phyloP scores from a whole-genome alignment of 352 stramenopile genomes.

The Phytopythium boreale region DNA sequence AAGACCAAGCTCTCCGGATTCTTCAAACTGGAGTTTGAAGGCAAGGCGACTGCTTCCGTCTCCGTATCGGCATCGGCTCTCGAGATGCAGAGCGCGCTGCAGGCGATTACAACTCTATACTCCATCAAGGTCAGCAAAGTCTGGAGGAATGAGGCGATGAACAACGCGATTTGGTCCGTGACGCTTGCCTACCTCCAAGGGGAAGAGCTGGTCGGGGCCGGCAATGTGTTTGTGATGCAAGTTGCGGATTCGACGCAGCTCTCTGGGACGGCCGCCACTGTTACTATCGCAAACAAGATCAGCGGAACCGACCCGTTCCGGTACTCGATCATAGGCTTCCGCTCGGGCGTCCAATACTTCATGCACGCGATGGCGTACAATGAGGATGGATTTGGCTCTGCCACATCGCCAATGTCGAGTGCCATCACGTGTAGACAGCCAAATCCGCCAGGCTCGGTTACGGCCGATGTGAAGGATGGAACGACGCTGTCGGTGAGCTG shows the following conservation, averaged over 20 bases:
- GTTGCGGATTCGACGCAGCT: slow-evolving; percentile 46
- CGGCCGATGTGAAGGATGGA: slow-evolving; percentile 49
- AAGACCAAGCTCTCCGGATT: slow-evolving; percentile 53
- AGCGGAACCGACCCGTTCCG: slow-evolving; percentile 91
- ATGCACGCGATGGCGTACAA: slow-evolving; percentile 86
- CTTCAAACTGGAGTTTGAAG: slow-evolving; percentile 91
- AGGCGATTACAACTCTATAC: slow-evolving; percentile 81
- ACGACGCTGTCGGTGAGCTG: slow-evolving; percentile 54
- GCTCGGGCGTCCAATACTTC: slow-evolving; percentile 58
- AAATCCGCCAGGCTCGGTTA: slow-evolving; percentile 34
- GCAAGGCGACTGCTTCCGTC: slow-evolving; percentile 73
- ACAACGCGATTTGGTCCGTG: slow-evolving; percentile 89
- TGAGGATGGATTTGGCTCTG: slow-evolving; percentile 40
- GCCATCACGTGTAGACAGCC: slow-evolving; percentile 58
- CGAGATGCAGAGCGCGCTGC: slow-evolving; percentile 81
- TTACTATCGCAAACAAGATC: slow-evolving; percentile 78
- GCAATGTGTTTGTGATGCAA: slow-evolving; percentile 86
- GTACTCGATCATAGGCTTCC: slow-evolving; percentile 53
- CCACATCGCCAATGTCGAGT: slow-evolving; percentile 54
- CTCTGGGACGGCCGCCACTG: slow-evolving; percentile 51
- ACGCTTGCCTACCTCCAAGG: slow-evolving; percentile 92
- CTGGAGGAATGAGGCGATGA: slow-evolving; percentile 31
- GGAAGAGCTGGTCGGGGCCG: slow-evolving; percentile 90
- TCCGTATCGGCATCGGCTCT: slow-evolving; percentile 66
- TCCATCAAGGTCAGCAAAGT: slow-evolving; percentile 74